Evolutionary conservation across 2,329 filamentous ascomycete species (phyloP), one percentile per base, ranked within the genome.

Genomic region (Chrysoporthe cubensis): DNA sequence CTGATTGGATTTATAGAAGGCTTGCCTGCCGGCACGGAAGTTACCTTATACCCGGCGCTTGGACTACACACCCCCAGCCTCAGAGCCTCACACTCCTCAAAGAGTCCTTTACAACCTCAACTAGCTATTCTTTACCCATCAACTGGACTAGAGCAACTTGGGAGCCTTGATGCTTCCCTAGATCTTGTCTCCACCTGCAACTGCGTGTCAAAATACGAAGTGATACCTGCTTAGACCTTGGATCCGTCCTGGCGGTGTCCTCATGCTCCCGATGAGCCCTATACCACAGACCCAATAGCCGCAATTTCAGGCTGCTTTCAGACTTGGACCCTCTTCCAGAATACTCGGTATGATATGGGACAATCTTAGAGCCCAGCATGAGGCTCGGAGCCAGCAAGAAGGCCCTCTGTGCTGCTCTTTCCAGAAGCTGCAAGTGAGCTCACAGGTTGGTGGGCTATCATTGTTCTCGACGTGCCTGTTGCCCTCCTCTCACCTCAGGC

Each of bases 1-100:
- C 44, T 65, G 63, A 65, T 65, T 65, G 63, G 63, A 9, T 42
- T 54, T 11, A 9, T 14, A 6, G 9, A 13, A 11, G 13, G 42
- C 21, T 5, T 65, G 63, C 54, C 63, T 58, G 63, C 63, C 54
- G 54, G 43, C 46, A 32, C 50, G 7, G 37, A 44, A 34, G 50
- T 56, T 54, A 54, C 48, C 48, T 46, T 56, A 40, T 37, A 63
- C 61, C 37, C 32, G 4, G 52, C 54, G 21, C 42, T 13, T 34
- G 11, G 18, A 43, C 21, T 63, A 2, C 7, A 21, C 44, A 26
- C 21, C 9, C 34, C 42, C 18, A 57, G 21, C 50, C 26, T 32
- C 13, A 13, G 48, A 52, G 32, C 14, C 14, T 54, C 50, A 16
- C 6, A 32, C 14, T 16, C 8, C n/a, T 8, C 2, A 48, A 48